Conservation (phyloP, 768 basidiomycete species). For the Calocybe indica region DNA sequence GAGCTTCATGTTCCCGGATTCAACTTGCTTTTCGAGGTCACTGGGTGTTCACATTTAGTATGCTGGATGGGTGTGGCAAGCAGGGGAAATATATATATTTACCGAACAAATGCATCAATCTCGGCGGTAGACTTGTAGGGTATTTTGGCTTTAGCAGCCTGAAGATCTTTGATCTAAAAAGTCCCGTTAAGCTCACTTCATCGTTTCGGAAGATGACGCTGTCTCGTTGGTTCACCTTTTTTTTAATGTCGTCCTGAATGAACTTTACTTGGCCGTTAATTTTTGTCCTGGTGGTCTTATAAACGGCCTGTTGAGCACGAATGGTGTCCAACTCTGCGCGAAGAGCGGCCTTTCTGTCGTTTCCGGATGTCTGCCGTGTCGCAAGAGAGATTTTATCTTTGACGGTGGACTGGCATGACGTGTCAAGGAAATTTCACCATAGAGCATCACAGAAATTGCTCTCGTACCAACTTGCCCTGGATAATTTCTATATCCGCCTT, state of each 20-base stretch:
- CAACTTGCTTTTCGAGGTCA: slow-evolving; percentile 83
- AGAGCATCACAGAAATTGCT: slow-evolving; percentile 22
- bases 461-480: slow-evolving; percentile 66
- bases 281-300: slow-evolving; percentile 67
- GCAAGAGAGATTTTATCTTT: slow-evolving; percentile 70
- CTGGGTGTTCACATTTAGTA: slow-evolving; percentile 30
- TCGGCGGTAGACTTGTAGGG: slow-evolving; percentile 80
- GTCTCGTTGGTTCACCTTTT: slow-evolving; percentile 52
- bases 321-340: slow-evolving; percentile 78
- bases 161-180: slow-evolving; percentile 76
- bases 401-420: slow-evolving; percentile 47
- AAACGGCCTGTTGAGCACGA: slow-evolving; percentile 71
- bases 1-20: slow-evolving; percentile 86
- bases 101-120: slow-evolving; percentile 85
- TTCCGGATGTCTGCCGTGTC: slow-evolving; percentile 54
- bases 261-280: slow-evolving; percentile 73
- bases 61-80: slow-evolving; percentile 5
- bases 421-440: slow-evolving; percentile 3
- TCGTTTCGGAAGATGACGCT: not conserved
- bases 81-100: slow-evolving; percentile 19
- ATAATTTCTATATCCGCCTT: slow-evolving; percentile 80
- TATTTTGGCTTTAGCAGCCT: slow-evolving; percentile 72
- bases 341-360: slow-evolving; percentile 68
- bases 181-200: slow-evolving; percentile 2
- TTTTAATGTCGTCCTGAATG: slow-evolving; percentile 70